phyloP scores from a whole-genome alignment of 257 asterid species.

The Rauvolfia tetraphylla region DNA sequence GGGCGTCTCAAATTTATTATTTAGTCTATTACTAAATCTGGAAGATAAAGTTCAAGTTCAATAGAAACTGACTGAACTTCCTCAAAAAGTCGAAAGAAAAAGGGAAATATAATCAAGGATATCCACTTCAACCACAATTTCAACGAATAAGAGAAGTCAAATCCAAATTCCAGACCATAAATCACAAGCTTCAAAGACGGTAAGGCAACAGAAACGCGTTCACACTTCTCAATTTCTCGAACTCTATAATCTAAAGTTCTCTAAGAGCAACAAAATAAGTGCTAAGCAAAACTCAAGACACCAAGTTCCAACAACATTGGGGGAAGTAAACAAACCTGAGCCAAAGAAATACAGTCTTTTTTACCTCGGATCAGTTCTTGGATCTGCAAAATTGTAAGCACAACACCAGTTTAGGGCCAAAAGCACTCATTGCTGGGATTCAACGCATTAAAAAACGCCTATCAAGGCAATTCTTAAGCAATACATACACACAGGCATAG shows the following conservation, averaged over 20 bases:
- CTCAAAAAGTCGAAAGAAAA: background rate
- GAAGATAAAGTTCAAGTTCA: background rate
- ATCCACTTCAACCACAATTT: slow-evolving; percentile 1
- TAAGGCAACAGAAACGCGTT: slow-evolving; percentile 16
- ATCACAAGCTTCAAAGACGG: slow-evolving; percentile 18
- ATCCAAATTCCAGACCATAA: slow-evolving; percentile 15
- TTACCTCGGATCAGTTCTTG: slow-evolving; percentile 77
- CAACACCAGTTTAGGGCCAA: slow-evolving; percentile 11
- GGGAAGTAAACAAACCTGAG: slow-evolving; percentile 84
- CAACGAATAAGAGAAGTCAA: slow-evolving; percentile 1
- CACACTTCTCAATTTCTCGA: slow-evolving; percentile 39
- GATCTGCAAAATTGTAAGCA: slow-evolving; percentile 49
- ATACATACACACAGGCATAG: slow-evolving; percentile 1
- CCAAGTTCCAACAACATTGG: slow-evolving; percentile 30
- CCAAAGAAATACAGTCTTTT: slow-evolving; percentile 77
- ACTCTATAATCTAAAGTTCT: slow-evolving; percentile 29
- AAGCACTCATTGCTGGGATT: slow-evolving; percentile 11
- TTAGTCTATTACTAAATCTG: background rate
- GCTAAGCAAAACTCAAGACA: slow-evolving; percentile 1
- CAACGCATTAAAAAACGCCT: slow-evolving; percentile 17
- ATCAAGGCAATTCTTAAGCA: slow-evolving; percentile 10
- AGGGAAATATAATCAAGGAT: background rate
- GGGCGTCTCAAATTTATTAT: background rate
- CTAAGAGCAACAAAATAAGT: slow-evolving; percentile 16
- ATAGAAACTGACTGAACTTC: background rate